Evolutionary conservation across 331 rosid genomes (phyloP), one percentile per base, ranked within the genome.

Genomic region (Pyrus hybrid): DNA sequence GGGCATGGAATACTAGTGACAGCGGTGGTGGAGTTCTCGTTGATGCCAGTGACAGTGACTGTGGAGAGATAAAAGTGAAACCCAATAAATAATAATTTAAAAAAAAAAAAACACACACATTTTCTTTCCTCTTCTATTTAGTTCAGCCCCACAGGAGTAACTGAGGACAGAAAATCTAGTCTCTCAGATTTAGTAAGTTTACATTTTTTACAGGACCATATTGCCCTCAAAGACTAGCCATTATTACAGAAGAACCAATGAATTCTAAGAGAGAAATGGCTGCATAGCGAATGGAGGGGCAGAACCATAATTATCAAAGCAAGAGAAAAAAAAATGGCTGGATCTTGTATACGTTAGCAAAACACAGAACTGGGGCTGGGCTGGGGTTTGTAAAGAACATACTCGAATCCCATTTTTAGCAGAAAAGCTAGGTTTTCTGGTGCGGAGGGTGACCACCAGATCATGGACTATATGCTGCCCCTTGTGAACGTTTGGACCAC

Each of bases 141-240:
- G 12, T 43, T 30, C 43, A 67, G 47, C 82, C 86, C 81, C 77
- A 75, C 63, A 72, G 68, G 58, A 86, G 75, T 77, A 67, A 63
- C 57, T 47, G 41, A 37, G 63, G 13, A 65, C 71, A 7, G 79
- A 81, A 81, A 45, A 2, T 86, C 81, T 76, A 76, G 74, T 74
- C 71, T 26, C 71, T 79, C 80, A 80, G 87, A 88, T 85, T 87
- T 80, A 74, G 81, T 60, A 64, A 30, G 74, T 57, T 78, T 70
- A 21, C 6, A n/a, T 22, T 35, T 35, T 56, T 4, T 8, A 14
- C 21, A 4, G 12, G 28, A 49, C 81, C 22, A 74, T 14, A 79
- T 72, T 84, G 70, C 84, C 91, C 91, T 72, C 23, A 0, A 13
- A 2, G 5, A 4, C 28, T 18, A 22, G 41, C 11, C 21, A 58